A percentile compares a stretch with the other conserved stretches of the same genome.
Evolutionary conservation across 306 rosid species (phyloP).

Genomic region (Pterocarpus macrocarpus): DNA sequence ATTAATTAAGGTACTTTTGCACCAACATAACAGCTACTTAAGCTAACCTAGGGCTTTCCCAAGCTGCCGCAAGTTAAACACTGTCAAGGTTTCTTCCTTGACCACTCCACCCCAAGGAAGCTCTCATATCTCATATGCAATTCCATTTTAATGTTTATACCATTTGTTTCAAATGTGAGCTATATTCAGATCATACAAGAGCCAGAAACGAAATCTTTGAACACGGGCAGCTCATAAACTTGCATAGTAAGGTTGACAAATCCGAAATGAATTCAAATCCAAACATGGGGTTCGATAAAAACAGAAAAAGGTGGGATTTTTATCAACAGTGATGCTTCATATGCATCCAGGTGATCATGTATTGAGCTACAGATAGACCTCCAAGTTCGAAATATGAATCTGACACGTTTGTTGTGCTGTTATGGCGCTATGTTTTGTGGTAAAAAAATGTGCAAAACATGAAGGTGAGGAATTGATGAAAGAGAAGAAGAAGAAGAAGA

Average conservation of each 20-base stretch:
- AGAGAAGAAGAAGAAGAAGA: background rate
- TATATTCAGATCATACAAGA: background rate
- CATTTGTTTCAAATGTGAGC: background rate
- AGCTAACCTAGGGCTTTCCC: background rate
- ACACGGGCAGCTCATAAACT: constrained; percentile 28
- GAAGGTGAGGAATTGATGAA: background rate
- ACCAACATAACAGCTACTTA: background rate
- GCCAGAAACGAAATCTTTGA: constrained; percentile 40
- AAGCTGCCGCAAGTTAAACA: constrained; percentile 5
- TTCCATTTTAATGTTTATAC: background rate
- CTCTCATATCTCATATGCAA: background rate
- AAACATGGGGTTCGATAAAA: constrained; percentile 4
- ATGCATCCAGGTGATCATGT: background rate
- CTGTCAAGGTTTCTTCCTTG: background rate
- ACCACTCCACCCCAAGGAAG: constrained; percentile 2
- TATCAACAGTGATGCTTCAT: background rate
- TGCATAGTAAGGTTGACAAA: constrained; percentile 1
- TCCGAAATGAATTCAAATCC: constrained; percentile 17
- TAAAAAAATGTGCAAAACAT: background rate
- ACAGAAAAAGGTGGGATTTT: background rate
- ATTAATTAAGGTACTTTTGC: background rate
- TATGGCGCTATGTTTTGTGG: background rate
- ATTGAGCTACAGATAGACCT: background rate
- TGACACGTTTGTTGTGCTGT: background rate
- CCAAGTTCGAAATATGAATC: background rate